These are phyloP conservation scores for Sarocladium oryzae DNA, from an alignment of 2,329 filamentous ascomycete species.

Conservation along the genomic window DNA sequence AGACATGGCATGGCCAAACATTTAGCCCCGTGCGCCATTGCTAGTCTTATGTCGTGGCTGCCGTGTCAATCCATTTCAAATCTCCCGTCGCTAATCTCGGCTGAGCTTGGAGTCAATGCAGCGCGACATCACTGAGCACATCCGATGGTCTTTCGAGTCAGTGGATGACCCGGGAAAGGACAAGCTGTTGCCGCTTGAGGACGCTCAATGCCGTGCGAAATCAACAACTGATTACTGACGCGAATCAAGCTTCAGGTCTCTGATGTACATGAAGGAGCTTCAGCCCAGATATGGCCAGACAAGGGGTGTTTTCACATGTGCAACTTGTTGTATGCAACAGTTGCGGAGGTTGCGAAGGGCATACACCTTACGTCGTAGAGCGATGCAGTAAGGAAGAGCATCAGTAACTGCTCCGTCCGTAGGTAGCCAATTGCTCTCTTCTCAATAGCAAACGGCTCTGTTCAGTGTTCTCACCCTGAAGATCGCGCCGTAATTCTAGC, in stretches of 20 bases:
- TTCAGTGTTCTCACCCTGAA: background rate
- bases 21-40: background rate
- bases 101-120: slow-evolving; percentile 9
- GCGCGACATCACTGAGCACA: slow-evolving; percentile 2
- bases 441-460: no score
- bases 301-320: no score
- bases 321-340: no score
- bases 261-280: no score
- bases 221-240: background rate
- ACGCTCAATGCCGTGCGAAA: background rate
- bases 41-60: slow-evolving; percentile 1
- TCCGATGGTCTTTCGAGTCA: background rate
- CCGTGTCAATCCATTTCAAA: slow-evolving; percentile 2
- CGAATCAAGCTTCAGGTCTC: background rate
- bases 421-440: no score
- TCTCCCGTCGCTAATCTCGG: slow-evolving; percentile 9
- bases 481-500: background rate
- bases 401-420: no score
- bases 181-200: background rate
- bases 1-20: background rate
- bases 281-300: no score
- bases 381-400: no score
- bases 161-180: background rate
- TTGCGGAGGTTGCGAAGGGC: no score
- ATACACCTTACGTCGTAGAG: no score